Percentiles rank a stretch among this genome's conserved stretches.
Conservation (phyloP, 1,139 yeast genomes). For the Yamadazyma aaseri region DNA sequence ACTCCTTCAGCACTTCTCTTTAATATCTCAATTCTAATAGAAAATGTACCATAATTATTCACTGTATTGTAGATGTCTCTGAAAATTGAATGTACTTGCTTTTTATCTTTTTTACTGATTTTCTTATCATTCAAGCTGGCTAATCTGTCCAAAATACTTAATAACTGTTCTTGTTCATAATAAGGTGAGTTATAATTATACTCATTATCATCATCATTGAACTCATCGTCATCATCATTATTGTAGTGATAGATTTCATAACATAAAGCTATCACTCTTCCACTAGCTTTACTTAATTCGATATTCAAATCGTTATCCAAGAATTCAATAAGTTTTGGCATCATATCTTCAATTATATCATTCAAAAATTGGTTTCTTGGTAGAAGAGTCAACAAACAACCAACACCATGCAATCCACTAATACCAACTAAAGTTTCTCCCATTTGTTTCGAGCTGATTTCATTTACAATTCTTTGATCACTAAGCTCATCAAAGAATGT, state of each 20-base stretch:
- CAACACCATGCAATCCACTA: conserved; percentile 49
- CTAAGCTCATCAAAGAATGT: conserved; percentile 39
- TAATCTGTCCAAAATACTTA: conserved; percentile 43
- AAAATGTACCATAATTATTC: conserved; percentile 39
- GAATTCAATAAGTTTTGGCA: conserved; percentile 38
- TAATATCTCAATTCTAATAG: conserved; percentile 35
- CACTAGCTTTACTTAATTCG: conserved; percentile 52
- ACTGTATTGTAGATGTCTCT: conserved; percentile 59
- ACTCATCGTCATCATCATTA: conserved; percentile 30
- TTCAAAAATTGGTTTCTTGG: conserved; percentile 40
- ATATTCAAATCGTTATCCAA: conserved; percentile 43
- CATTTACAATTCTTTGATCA: conserved; percentile 38
- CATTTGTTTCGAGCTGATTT: conserved; percentile 30
- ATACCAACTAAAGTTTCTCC: conserved; percentile 42
- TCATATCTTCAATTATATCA: conserved; percentile 38
- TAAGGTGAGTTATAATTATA: conserved; percentile 53
- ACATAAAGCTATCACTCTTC: conserved; percentile 58
- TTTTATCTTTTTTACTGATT: conserved; percentile 61
- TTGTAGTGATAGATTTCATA: conserved; percentile 58
- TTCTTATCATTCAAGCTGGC: conserved; percentile 55
- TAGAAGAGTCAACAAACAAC: conserved; percentile 44
- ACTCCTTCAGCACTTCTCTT: conserved; percentile 39
- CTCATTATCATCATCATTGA: conserved; percentile 38
- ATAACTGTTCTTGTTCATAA: conserved; percentile 55
- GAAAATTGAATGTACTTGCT: conserved; percentile 59